phyloP scores from a whole-genome alignment of 73 alveolate genomes.

The Halteria grandinella region DNA sequence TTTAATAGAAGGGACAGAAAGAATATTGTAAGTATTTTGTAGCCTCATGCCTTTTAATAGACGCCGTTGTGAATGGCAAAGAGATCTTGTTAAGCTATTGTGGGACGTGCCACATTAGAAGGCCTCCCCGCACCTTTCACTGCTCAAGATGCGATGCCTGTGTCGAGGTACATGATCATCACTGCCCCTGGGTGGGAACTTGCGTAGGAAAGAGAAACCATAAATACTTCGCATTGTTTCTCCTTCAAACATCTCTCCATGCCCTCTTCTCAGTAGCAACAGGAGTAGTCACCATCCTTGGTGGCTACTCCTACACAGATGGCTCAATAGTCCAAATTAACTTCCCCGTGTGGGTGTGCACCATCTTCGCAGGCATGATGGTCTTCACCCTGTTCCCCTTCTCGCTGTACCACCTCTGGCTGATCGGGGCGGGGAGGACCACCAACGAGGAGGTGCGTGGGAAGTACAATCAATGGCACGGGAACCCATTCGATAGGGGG shows the following conservation, averaged over 20 bases:
- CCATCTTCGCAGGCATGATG: constrained; percentile 26
- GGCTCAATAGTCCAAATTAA: not conserved
- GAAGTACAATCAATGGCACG: constrained; percentile 11
- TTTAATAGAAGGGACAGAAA: no score
- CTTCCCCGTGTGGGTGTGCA: not conserved
- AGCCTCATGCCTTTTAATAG: no score
- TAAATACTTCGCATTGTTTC: constrained; percentile 17
- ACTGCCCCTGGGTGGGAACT: constrained; percentile 64
- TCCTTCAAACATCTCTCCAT: not conserved
- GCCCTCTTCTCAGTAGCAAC: constrained; percentile 13
- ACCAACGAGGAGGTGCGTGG: constrained; percentile 52
- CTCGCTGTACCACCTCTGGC: constrained; percentile 17
- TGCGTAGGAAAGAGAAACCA: constrained; percentile 59
- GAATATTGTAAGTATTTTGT: no score
- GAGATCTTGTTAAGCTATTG: constrained; percentile 38
- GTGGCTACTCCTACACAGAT: not conserved
- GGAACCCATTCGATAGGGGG: constrained; percentile 31
- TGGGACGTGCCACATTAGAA: constrained; percentile 39
- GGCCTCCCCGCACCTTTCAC: constrained; percentile 54
- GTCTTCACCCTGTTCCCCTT: constrained; percentile 31
- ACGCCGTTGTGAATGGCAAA: no score
- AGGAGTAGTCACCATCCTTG: not conserved
- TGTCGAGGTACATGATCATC: constrained; percentile 60
- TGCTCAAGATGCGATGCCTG: constrained; percentile 52
- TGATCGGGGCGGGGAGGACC: constrained; percentile 30